phyloP scores from a whole-genome alignment of 2,329 filamentous ascomycete genomes.

The Phialophora tarda region DNA sequence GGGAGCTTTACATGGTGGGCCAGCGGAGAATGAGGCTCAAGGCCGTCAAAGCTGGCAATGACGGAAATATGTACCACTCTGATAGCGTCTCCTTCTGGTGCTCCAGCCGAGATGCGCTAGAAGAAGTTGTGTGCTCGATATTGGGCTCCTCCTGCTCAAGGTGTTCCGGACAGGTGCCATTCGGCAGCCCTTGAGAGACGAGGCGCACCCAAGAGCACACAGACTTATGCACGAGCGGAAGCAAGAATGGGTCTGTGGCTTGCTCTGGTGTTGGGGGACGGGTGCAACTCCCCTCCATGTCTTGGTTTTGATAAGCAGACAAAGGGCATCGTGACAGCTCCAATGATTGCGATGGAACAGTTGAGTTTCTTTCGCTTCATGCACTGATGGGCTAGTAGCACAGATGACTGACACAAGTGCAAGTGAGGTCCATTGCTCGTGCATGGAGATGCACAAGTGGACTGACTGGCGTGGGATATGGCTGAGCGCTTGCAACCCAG shows the following conservation, averaged over 20 bases:
- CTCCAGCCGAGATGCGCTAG: constrained; percentile 10
- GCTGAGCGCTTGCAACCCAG: neutral
- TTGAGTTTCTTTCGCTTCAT: neutral
- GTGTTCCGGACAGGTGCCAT: constrained; percentile 2
- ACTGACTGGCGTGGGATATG: neutral
- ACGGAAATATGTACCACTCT: constrained; percentile 4
- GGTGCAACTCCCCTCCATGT: neutral
- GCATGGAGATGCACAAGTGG: neutral
- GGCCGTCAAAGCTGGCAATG: neutral
- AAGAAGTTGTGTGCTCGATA: constrained; percentile 5
- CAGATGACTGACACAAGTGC: neutral
- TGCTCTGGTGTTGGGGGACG: neutral
- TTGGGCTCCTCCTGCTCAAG: neutral
- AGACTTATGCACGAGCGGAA: constrained; percentile 16
- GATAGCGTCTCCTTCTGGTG: neutral
- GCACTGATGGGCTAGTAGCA: neutral
- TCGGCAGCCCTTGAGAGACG: constrained; percentile 2
- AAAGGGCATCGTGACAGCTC: neutral
- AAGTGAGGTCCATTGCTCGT: neutral
- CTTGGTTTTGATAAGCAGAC: constrained; percentile 9
- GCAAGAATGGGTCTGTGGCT: neutral
- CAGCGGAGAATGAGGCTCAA: constrained; percentile 10
- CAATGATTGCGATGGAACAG: neutral
- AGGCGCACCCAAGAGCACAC: constrained; percentile 14
- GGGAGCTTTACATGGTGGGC: constrained; percentile 7